Evolutionary conservation across 495 filamentous ascomycete genomes (phyloP).

Genomic region (Cairneyella variabilis): DNA sequence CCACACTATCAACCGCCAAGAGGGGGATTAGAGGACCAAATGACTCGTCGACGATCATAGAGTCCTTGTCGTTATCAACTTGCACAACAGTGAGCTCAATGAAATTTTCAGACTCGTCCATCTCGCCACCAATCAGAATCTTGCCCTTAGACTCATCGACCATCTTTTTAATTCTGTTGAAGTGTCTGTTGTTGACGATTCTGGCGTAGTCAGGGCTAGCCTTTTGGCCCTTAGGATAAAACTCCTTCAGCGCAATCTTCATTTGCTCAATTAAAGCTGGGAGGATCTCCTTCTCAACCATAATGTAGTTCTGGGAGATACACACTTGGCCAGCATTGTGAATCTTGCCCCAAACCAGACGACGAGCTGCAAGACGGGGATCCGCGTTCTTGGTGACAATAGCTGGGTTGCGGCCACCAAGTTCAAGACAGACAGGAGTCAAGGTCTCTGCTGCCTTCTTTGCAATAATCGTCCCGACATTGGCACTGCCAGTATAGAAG

Average conservation of each 20-base stretch:
- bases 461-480: slow-evolving; percentile 81
- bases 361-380: slow-evolving; percentile 72
- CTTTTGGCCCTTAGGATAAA: slow-evolving; percentile 79
- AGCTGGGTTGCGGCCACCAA: slow-evolving; percentile 88
- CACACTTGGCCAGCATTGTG: slow-evolving; percentile 86
- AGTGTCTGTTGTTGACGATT: slow-evolving; percentile 75
- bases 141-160: slow-evolving; percentile 76
- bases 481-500: slow-evolving; percentile 81
- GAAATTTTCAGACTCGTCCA: slow-evolving; percentile 72
- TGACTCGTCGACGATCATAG: slow-evolving; percentile 73
- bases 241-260: slow-evolving; percentile 66
- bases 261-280: slow-evolving; percentile 70
- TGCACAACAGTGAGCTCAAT: slow-evolving; percentile 84
- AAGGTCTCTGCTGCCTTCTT: slow-evolving; percentile 89
- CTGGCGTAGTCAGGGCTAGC: slow-evolving; percentile 68
- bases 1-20: slow-evolving; percentile 66
- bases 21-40: slow-evolving; percentile 89
- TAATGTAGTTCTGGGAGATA: slow-evolving; percentile 81
- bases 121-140: slow-evolving; percentile 78
- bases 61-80: slow-evolving; percentile 70
- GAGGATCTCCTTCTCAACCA: slow-evolving; percentile 72
- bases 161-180: slow-evolving; percentile 83
- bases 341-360: slow-evolving; percentile 84
- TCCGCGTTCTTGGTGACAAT: slow-evolving; percentile 82
- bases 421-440: slow-evolving; percentile 83